These are phyloP conservation scores for Pseudoneurospora amorphoporcata DNA, from an alignment of 495 filamentous ascomycete genomes.

Conservation along the genomic window DNA sequence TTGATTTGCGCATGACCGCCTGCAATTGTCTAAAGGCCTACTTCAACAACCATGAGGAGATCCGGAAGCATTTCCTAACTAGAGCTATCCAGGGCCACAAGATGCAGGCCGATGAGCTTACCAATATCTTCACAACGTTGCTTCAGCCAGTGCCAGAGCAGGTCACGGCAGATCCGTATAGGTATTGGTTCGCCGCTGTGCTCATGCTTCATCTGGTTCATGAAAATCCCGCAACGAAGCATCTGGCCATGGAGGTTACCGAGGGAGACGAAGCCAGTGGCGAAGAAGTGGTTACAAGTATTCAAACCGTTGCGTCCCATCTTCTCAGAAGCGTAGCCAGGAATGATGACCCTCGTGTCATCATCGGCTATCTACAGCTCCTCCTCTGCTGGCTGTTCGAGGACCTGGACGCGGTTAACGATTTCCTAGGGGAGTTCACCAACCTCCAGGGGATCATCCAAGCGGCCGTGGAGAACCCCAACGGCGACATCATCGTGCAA, in stretches of 20 bases:
- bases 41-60: slow-evolving; percentile 65
- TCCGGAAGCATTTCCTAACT: slow-evolving; percentile 72
- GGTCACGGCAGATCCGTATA: slow-evolving; percentile 69
- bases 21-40: slow-evolving; percentile 90
- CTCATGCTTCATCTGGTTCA: slow-evolving; percentile 82
- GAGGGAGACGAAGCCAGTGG: slow-evolving; percentile 85
- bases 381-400: slow-evolving; percentile 92
- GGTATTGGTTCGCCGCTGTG: slow-evolving; percentile 84
- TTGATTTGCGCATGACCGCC: slow-evolving; percentile 74
- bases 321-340: slow-evolving; percentile 58
- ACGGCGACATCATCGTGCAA: slow-evolving; percentile 56
- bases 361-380: slow-evolving; percentile 83
- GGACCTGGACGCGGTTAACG: slow-evolving; percentile 81
- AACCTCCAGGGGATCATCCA: slow-evolving; percentile 78
- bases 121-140: slow-evolving; percentile 83
- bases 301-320: slow-evolving; percentile 76
- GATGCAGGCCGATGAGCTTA: slow-evolving; percentile 67
- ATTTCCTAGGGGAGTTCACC: slow-evolving; percentile 91
- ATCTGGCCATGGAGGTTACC: slow-evolving; percentile 65
- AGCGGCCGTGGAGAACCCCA: slow-evolving; percentile 43
- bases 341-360: slow-evolving; percentile 71
- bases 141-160: slow-evolving; percentile 49
- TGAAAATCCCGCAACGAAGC: slow-evolving; percentile 72
- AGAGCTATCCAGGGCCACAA: slow-evolving; percentile 83
- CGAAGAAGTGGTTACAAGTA: slow-evolving; percentile 91